A percentile compares a stretch with the other conserved stretches of the same genome.
Evolutionary conservation across 345 rosid genomes (phyloP).

Genomic region (Eucalyptus regnans): DNA sequence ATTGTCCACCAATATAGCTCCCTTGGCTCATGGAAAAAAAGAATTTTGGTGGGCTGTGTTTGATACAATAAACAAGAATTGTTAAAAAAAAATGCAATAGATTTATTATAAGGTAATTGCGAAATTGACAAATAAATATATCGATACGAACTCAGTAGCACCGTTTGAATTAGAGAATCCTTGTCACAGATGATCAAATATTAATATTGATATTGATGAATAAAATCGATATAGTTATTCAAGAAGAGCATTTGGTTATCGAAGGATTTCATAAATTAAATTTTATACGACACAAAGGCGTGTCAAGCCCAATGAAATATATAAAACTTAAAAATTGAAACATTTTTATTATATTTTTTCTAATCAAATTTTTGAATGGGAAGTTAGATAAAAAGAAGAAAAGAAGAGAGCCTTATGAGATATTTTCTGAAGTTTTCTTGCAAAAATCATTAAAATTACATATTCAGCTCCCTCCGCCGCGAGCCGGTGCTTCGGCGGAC

Average conservation of each 20-base stretch:
- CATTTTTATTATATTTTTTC: not conserved
- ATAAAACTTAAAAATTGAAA: not conserved
- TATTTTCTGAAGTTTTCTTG: not conserved
- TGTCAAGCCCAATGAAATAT: not conserved
- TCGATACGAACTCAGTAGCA: rapidly evolving
- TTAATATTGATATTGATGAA: not conserved
- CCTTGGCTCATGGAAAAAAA: not conserved
- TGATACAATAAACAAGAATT: not conserved
- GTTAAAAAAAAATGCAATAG: not conserved
- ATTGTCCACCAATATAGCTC: not conserved
- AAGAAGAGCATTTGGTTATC: not conserved
- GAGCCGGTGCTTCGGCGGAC: not conserved
- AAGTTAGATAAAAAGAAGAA: not conserved
- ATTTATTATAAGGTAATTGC: rapidly evolving
- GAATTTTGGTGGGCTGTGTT: not conserved
- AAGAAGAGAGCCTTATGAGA: not conserved
- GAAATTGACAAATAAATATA: not conserved
- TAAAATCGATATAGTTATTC: not conserved
- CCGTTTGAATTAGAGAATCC: not conserved
- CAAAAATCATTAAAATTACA: not conserved
- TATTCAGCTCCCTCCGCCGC: not conserved
- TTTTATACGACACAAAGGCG: not conserved
- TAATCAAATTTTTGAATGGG: not conserved
- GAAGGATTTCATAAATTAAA: not conserved
- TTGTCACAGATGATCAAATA: rapidly evolving